Percentiles rank a stretch among this genome's conserved stretches.
phyloP scores from a whole-genome alignment of 805 yeast genomes.

The Saccharomyces eubayanus region DNA sequence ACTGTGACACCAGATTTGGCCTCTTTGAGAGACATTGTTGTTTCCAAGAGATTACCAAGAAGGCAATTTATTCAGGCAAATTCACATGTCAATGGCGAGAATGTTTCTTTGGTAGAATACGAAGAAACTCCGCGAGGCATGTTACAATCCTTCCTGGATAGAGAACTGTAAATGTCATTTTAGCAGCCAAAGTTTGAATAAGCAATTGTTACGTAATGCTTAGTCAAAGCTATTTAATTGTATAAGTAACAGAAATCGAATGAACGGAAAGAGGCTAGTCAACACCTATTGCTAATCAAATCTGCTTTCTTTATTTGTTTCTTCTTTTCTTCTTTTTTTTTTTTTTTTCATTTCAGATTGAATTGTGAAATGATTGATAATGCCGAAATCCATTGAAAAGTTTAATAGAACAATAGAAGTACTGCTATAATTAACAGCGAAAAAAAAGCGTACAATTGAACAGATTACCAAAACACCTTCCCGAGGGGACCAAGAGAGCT shows the following conservation, averaged over 20 bases:
- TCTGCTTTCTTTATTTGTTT: background rate
- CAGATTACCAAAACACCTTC: background rate
- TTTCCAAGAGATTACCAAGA: slow-evolving; percentile 71
- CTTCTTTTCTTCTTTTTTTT: background rate
- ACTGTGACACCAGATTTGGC: slow-evolving; percentile 56
- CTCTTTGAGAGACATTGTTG: slow-evolving; percentile 56
- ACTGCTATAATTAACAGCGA: background rate
- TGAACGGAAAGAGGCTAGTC: background rate
- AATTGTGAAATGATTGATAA: background rate
- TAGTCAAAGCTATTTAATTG: background rate
- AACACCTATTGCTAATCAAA: background rate
- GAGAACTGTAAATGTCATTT: slow-evolving; percentile 31
- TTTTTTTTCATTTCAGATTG: background rate
- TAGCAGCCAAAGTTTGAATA: background rate
- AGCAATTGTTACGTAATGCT: background rate
- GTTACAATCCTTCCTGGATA: slow-evolving; percentile 68
- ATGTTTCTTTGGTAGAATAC: slow-evolving; percentile 53
- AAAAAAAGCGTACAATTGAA: background rate
- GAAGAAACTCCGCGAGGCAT: slow-evolving; percentile 65
- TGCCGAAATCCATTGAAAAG: background rate
- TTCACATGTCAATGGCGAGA: slow-evolving; percentile 37
- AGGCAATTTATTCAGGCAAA: slow-evolving; percentile 80
- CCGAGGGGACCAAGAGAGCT: background rate
- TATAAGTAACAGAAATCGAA: background rate
- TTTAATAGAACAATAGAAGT: background rate